phyloP scores from a whole-genome alignment of 495 filamentous ascomycete genomes.

The Diplogelasinospora grovesii region DNA sequence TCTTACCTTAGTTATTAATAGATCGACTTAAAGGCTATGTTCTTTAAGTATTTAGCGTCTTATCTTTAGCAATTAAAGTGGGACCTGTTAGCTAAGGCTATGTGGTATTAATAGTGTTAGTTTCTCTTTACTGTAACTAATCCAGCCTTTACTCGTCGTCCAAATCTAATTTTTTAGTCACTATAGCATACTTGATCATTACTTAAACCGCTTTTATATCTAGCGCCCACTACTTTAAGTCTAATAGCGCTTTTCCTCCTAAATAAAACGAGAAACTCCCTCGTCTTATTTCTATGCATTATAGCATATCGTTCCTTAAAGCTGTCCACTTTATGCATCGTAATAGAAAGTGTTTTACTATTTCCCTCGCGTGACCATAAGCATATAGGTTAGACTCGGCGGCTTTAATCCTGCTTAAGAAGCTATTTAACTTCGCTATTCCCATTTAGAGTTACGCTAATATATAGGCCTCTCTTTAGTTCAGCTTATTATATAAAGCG shows the following conservation, averaged over 20 bases:
- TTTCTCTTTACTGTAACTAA: conserved; percentile 1
- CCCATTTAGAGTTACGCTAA: conserved; percentile 29
- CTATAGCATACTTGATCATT: conserved; percentile 30
- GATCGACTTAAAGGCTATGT: conserved; percentile 11
- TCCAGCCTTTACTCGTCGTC: conserved; percentile 8
- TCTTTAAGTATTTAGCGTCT: conserved; percentile 15
- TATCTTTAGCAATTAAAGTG: conserved; percentile 13
- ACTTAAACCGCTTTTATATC: conserved; percentile 29
- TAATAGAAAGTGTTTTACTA: conserved; percentile 25
- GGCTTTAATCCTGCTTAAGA: conserved; percentile 24
- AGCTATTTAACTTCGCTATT: conserved; percentile 31
- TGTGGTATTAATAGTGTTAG: background rate
- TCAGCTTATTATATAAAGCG: conserved; percentile 27
- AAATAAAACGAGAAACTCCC: conserved; percentile 28
- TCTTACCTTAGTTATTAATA: conserved; percentile 10
- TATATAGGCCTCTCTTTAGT: conserved; percentile 16
- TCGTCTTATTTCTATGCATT: conserved; percentile 26
- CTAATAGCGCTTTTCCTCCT: conserved; percentile 12
- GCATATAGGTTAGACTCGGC: conserved; percentile 12
- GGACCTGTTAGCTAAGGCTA: conserved; percentile 8
- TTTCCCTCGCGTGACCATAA: conserved; percentile 30
- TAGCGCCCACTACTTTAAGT: conserved; percentile 27
- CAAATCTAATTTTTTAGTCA: conserved; percentile 29
- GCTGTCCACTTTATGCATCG: conserved; percentile 26
- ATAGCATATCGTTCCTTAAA: conserved; percentile 26